phyloP scores from a whole-genome alignment of 2,329 filamentous ascomycete species.

The Ilyonectria mors-panacis region DNA sequence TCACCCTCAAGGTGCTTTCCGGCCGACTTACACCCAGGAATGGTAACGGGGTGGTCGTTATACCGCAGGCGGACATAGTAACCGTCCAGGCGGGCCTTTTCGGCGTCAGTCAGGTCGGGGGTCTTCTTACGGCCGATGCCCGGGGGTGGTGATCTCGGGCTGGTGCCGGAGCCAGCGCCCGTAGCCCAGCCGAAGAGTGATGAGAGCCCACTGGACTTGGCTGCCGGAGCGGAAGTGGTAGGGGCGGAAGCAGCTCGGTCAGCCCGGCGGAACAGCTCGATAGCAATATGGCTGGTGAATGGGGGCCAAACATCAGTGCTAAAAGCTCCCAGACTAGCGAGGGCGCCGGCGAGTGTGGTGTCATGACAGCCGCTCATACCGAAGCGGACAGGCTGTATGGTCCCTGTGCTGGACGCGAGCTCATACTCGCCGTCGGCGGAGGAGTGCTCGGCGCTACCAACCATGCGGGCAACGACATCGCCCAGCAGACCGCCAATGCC shows the following conservation, averaged over 20 bases:
- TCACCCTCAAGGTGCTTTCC: constrained; percentile 91
- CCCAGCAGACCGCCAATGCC: constrained; percentile 90
- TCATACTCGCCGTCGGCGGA: constrained; percentile 69
- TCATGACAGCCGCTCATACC: constrained; percentile 91
- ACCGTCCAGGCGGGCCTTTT: constrained; percentile 74
- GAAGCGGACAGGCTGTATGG: constrained; percentile 74
- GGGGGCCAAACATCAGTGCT: constrained; percentile 85
- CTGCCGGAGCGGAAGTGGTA: neutral
- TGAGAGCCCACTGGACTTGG: constrained; percentile 41
- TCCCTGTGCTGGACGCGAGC: constrained; percentile 52
- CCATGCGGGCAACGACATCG: constrained; percentile 85
- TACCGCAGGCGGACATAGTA: constrained; percentile 94
- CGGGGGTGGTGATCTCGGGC: constrained; percentile 51
- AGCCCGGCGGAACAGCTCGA: constrained; percentile 85
- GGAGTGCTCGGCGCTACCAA: constrained; percentile 72
- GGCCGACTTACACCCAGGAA: constrained; percentile 83
- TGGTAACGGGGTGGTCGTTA: constrained; percentile 85
- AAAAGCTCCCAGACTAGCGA: constrained; percentile 86
- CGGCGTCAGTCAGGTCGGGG: constrained; percentile 67
- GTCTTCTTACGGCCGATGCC: constrained; percentile 74
- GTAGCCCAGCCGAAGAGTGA: constrained; percentile 47
- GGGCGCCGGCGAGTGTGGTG: constrained; percentile 86
- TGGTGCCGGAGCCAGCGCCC: constrained; percentile 33
- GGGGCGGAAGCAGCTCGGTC: constrained; percentile 42
- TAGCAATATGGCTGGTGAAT: constrained; percentile 91